Conservation (phyloP, 202 grass and related monocot genomes). For the Carex arenaria region DNA sequence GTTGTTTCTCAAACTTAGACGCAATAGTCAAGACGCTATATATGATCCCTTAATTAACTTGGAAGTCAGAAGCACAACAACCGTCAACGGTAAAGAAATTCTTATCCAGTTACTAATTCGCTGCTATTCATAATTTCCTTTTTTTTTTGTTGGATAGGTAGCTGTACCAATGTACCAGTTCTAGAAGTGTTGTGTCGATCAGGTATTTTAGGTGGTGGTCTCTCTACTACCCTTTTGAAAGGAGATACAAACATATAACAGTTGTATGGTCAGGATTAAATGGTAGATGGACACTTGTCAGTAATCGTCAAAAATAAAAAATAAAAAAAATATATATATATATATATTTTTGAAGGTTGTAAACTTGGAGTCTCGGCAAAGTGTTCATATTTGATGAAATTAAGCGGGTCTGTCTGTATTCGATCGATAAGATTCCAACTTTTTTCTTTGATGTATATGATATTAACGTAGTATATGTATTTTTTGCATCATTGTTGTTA, state of each 20-base stretch:
- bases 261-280: not conserved
- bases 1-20: not conserved
- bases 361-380: not conserved
- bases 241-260: not conserved
- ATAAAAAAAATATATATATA: too few species aligned
- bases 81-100: not conserved
- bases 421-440: not conserved
- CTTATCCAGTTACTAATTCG: not conserved
- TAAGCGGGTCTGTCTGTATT: not conserved
- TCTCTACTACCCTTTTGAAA: not conserved
- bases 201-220: not conserved
- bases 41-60: not conserved
- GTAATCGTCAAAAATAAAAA: not conserved
- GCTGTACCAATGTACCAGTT: not conserved
- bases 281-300: not conserved
- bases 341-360: too few species aligned
- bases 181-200: not conserved
- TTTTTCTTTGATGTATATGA: not conserved
- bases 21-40: not conserved
- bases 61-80: not conserved
- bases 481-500: too few species aligned
- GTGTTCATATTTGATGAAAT: not conserved
- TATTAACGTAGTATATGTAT: not conserved
- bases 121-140: too few species aligned
- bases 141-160: too few species aligned